These are phyloP conservation scores for Fusarium guadeloupense DNA, from an alignment of 2,329 filamentous ascomycete species.

Conservation along the genomic window DNA sequence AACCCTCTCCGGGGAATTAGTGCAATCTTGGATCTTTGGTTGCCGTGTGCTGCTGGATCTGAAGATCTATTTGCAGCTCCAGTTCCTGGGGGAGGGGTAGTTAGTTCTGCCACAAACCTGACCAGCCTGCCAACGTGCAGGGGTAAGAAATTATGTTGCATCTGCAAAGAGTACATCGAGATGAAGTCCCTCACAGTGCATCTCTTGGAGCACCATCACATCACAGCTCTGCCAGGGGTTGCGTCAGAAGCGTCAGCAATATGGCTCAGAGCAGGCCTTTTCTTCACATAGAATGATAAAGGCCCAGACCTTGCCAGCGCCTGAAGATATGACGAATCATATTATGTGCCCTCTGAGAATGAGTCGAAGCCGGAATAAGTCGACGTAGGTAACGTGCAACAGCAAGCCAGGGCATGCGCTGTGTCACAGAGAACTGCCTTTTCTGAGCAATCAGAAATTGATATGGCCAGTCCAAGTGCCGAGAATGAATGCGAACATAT, in stretches of 20 bases:
- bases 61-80: conserved; percentile 30
- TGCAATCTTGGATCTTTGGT: conserved; percentile 5
- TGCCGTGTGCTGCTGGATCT: conserved; percentile 34
- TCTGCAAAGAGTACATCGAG: conserved; percentile 6
- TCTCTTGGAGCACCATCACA: neutral
- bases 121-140: conserved; percentile 3
- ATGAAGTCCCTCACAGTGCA: conserved; percentile 33
- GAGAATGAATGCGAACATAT: conserved; percentile 2
- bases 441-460: conserved; percentile 1
- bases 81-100: conserved; percentile 24
- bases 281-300: conserved; percentile 4
- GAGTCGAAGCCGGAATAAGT: neutral
- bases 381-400: neutral
- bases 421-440: conserved; percentile 18
- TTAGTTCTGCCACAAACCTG: conserved; percentile 13
- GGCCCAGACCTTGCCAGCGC: conserved; percentile 12
- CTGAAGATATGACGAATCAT: conserved; percentile 37
- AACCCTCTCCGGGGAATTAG: conserved; percentile 30
- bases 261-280: conserved; percentile 7
- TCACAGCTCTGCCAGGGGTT: conserved; percentile 9
- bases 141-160: conserved; percentile 2
- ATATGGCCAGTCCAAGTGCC: conserved; percentile 15
- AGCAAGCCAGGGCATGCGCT: conserved; percentile 16
- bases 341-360: conserved; percentile 27
- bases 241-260: conserved; percentile 18